Conservation (phyloP, 2,329 filamentous ascomycete species). For the Colletotrichum brevisporum region DNA sequence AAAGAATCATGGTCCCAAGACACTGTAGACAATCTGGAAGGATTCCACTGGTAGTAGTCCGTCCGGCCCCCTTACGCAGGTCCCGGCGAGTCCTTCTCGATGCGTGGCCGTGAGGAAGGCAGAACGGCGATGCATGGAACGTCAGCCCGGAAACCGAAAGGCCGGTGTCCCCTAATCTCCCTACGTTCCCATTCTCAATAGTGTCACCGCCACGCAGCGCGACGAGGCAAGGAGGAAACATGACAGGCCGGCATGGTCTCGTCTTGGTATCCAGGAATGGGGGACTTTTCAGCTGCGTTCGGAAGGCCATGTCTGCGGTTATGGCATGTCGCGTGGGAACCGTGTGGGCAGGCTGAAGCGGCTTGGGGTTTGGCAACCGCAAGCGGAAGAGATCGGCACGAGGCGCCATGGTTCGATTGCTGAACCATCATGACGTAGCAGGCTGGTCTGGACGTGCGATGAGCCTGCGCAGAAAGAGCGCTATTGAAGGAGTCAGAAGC, state of each 20-base stretch:
- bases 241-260: conserved; percentile 5
- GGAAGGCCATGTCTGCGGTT: neutral
- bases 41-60: conserved; percentile 15
- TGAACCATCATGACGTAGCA: conserved; percentile 35
- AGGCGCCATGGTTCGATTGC: conserved; percentile 37
- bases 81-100: neutral
- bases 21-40: conserved; percentile 20
- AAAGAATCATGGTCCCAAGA: neutral
- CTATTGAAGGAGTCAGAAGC: conserved; percentile 26
- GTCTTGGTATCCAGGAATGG: conserved; percentile 4
- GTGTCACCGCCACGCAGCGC: conserved; percentile 20
- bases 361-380: conserved; percentile 13
- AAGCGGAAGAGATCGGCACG: conserved; percentile 31
- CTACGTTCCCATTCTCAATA: conserved; percentile 28
- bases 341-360: conserved; percentile 35
- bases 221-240: conserved; percentile 23
- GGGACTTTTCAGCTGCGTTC: conserved; percentile 19
- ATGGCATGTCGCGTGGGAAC: conserved; percentile 38
- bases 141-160: conserved; percentile 17
- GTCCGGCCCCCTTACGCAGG: neutral
- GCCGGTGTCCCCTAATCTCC: conserved; percentile 14
- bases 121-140: conserved; percentile 39
- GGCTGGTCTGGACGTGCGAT: conserved; percentile 27
- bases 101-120: conserved; percentile 11
- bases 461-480: conserved; percentile 13